Percentiles rank a stretch among this genome's conserved stretches.
phyloP scores from a whole-genome alignment of 306 rosid species.

The Prinsepia uniflora region DNA sequence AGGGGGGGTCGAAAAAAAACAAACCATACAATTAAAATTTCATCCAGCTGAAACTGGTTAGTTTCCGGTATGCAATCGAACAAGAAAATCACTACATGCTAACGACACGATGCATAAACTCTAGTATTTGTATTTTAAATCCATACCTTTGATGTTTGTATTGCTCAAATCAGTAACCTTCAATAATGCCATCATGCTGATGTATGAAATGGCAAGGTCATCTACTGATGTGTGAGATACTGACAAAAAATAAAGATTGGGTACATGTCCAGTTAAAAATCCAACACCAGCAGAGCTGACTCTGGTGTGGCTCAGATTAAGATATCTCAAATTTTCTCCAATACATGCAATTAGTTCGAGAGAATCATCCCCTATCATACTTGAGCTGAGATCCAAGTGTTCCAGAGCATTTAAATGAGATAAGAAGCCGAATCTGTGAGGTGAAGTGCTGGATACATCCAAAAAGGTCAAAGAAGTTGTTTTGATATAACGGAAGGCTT shows the following conservation, averaged over 20 bases:
- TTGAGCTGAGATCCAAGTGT: conserved; percentile 75
- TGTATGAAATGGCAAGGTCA: conserved; percentile 53
- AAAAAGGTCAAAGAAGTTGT: conserved; percentile 45
- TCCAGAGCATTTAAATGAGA: conserved; percentile 50
- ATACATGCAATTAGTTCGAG: conserved; percentile 50
- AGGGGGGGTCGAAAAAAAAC: neutral
- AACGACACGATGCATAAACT: neutral
- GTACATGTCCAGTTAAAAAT: conserved; percentile 64
- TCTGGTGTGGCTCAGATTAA: conserved; percentile 66
- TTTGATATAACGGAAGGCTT: conserved; percentile 43
- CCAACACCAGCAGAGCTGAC: conserved; percentile 69
- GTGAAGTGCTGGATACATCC: conserved; percentile 58
- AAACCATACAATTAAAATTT: neutral
- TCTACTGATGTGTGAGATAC: conserved; percentile 66
- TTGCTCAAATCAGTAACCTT: conserved; percentile 69
- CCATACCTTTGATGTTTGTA: conserved; percentile 70
- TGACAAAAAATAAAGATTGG: conserved; percentile 62
- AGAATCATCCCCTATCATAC: conserved; percentile 60
- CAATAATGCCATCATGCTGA: conserved; percentile 74
- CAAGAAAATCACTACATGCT: neutral
- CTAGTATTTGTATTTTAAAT: conserved; percentile 12
- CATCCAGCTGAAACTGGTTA: neutral
- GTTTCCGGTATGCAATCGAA: neutral
- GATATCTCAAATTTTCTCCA: conserved; percentile 62
- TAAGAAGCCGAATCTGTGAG: conserved; percentile 54